Evolutionary conservation across 225 moss, liverwort and hornwort genomes (phyloP), one percentile per base, ranked within the genome.

Genomic region (Climacium dendroides): DNA sequence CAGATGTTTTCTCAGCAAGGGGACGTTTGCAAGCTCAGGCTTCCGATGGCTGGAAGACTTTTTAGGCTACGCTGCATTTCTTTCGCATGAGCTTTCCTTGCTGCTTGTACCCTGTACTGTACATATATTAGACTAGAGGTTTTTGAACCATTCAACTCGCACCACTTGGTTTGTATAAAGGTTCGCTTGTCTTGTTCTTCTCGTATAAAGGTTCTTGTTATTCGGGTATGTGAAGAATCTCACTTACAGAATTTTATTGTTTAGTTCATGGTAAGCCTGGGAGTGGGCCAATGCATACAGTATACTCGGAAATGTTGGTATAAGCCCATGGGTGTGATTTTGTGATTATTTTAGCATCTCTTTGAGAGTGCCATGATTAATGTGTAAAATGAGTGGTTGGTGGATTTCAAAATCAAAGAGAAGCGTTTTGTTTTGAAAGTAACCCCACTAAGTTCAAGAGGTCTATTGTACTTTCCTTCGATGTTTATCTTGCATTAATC

Each of bases 31-130:
- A 94, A 76, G 92, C 96, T 83, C 93, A 96, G 75, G 81, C 88
- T 72, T 84, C 95, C 62, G 96, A 97, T 89, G 91, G 87, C 74
- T 98, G 96, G 98, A 96, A 93, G 87, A 88, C 94, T n/a, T 96
- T 96, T 76, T 97, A 97, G 88, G 61, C 81, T 74, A 67, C 59
- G 65, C 52, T 83, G 48, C 30, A 87, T 30, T 71, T 80, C 62
- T 45, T 80, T 80, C 35, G 39, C 79, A 59, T 75, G 69, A 63
- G 65, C 82, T 89, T 74, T 85, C 73, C 87, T 55, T 85, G 15
- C 63, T 84, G 81, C 60, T 66, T 84, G 86, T 85, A 61, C 43
- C 29, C 54, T 82, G 89, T 91, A 76, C 54, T 82, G 89, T 91
- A 76, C 90, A 90, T 91, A 52, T 80, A n/a, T 79, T 71, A 90